Base-by-base conservation (phyloP, 257 asterid species). In the Jasminum sambac region DNA sequence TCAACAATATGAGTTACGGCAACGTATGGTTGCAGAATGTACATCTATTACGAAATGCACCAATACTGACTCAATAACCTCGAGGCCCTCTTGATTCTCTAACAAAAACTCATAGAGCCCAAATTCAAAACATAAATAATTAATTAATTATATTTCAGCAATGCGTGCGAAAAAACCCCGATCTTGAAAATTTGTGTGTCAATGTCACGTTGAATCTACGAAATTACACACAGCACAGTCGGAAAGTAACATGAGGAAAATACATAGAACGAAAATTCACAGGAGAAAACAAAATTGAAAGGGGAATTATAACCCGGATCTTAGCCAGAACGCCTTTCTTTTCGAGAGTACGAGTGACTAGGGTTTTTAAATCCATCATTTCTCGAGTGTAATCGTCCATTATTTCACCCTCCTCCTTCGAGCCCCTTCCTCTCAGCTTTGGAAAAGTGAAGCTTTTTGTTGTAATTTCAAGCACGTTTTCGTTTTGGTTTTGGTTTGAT, bases 281-380 rank as follows among this genome's bases (percentile, higher is more conserved):
- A 67, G 57, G 26, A 42, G n/a, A 48, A 26, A 12, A 4, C 25
- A 34, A 72, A 62, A 57, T 1, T 8, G 8, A 68, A 44, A 72
- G 8, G 23, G 13, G 23, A 59, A 73, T 66, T 73, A 84, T 88
- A 74, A 95, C 99, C 55, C 99, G 97, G 97, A 95, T 95, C 99
- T 91, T 95, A 75, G 99, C 99, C 25, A 95, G 99, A 9, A 95
- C 99, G 78, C 99, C 99, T 70, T 95, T 95, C 88, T 95, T 95
- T 85, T 95, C 99, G 41, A 95, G 90, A 65, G 97, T 95, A 44
- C 97, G 96, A 50, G 99, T 89, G 72, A 95, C 97, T 6, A 95
- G 90, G 86, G 99, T 95, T 77, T 95, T 95, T 68, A 95, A 93
- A 89, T 95, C 99, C 99, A 95, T 95, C 98, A 95, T 95, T 78